These are phyloP conservation scores for Aspergillus bertholletiae DNA, from an alignment of 495 filamentous ascomycete species.

Conservation along the genomic window DNA sequence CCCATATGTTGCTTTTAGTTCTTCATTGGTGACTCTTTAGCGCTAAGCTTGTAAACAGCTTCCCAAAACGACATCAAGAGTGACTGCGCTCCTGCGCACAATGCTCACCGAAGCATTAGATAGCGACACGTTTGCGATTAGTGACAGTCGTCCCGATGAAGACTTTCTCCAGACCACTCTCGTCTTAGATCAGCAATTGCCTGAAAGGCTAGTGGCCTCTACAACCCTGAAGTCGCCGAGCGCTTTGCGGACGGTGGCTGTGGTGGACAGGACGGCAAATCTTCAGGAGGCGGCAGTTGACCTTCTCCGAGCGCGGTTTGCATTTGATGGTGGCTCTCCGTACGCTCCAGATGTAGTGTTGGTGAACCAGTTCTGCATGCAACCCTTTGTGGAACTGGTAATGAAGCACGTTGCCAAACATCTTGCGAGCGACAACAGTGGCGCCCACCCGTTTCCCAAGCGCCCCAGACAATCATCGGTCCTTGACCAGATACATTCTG, in stretches of 20 bases:
- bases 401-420: constrained; percentile 32
- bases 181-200: constrained; percentile 14
- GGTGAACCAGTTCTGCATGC: constrained; percentile 54
- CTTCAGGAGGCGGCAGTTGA: constrained; percentile 40
- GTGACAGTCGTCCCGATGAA: constrained; percentile 16
- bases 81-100: constrained; percentile 33
- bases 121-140: constrained; percentile 40
- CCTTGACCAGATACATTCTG: constrained; percentile 23
- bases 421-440: constrained; percentile 19
- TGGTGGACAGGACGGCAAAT: constrained; percentile 52
- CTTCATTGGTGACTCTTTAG: no score
- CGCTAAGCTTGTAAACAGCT: constrained; percentile 19
- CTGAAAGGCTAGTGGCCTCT: neutral
- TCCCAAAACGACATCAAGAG: constrained; percentile 30
- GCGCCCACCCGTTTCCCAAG: constrained; percentile 1
- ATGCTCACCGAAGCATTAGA: constrained; percentile 39
- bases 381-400: constrained; percentile 43
- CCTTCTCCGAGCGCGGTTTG: constrained; percentile 46
- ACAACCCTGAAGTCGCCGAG: neutral
- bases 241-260: constrained; percentile 33
- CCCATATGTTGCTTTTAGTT: no score
- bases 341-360: constrained; percentile 54
- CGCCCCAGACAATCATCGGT: neutral
- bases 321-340: constrained; percentile 44
- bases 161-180: constrained; percentile 17